Percentiles rank a stretch among this genome's conserved stretches.
Evolutionary conservation across 305 asterid genomes (phyloP).

Genomic region (Plantago rigida): DNA sequence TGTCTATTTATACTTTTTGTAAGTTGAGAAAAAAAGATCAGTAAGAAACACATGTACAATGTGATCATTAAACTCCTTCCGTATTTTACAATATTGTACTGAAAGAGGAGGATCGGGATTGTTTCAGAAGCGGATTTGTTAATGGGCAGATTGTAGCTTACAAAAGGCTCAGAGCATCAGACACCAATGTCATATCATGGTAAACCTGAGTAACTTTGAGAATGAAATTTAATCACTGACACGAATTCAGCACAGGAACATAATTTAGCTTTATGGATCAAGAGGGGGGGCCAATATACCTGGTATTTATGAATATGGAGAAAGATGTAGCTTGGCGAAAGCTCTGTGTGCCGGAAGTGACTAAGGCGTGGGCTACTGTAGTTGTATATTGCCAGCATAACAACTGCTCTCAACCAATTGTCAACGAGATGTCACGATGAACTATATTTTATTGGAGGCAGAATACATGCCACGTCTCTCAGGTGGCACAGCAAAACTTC

Average conservation of each 20-base stretch:
- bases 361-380: constrained; percentile 60
- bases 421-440: constrained; percentile 69
- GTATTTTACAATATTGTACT: constrained; percentile 22
- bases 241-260: constrained; percentile 37
- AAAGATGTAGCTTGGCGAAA: constrained; percentile 63
- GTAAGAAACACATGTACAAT: too few relatives aligned
- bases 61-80: too few relatives aligned
- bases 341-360: constrained; percentile 28
- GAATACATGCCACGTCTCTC: constrained; percentile 63
- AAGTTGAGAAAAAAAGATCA: too few relatives aligned
- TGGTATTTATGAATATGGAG: constrained; percentile 73
- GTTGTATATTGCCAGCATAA: constrained; percentile 66
- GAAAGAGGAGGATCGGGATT: constrained; percentile 43
- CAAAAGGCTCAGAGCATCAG: constrained; percentile 54
- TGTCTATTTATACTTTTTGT: too few relatives aligned
- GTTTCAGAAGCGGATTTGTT: constrained; percentile 58
- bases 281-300: constrained; percentile 46
- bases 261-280: constrained; percentile 72
- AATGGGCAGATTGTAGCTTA: constrained; percentile 60
- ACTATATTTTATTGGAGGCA: constrained; percentile 53
- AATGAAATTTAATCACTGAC: too few relatives aligned
- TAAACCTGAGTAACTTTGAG: too few relatives aligned
- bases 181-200: constrained; percentile 24
- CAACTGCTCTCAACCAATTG: constrained; percentile 71
- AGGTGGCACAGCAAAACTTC: constrained; percentile 76